Base-by-base conservation (phyloP, 495 filamentous ascomycete species). In the Thermochaetoides thermophila region DNA sequence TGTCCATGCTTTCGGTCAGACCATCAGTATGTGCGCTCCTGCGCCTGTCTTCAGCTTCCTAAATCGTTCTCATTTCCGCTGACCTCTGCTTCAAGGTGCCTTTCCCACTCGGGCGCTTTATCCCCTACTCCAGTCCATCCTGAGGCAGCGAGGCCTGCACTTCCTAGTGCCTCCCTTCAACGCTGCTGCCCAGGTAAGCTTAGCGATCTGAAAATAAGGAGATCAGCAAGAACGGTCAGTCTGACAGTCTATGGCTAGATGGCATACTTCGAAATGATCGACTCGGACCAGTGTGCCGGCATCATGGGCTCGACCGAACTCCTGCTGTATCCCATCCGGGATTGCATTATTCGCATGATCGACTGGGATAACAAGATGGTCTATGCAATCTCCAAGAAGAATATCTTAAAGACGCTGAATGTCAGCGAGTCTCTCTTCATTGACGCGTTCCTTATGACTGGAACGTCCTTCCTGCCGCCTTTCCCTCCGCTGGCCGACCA, bases 81-180 rank as follows among this genome's bases (percentile, higher is more conserved):
- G n/a, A n/a, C n/a, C n/a, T n/a, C n/a, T n/a, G n/a, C n/a, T n/a
- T n/a, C 6, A n/a, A 74, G 71, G 57, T 23, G 74, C 61, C 48
- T 73, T 62, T 49, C 71, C 51, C 45, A 58, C 58, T 42, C 68
- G 55, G 59, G 66, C 70, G 26, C 63, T 85, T 25, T 87, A 76
- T 44, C 72, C 69, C 19, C 72, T 80, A 35, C 59, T 99, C 12
- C 83, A 87, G 53, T 60, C 67, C 24, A 73, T 84, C 20, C 64
- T 96, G 20, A 57, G 64, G 35, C 65, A 80, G 34, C 66, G 75
- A 36, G 66, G 66, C 4, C 61, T 94, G 26, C 67, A 81, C 23
- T 93, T 85, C 51, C 69, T 82, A 31, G 81, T 94, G 31, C 80
- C 91, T 10, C 91, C 89, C 3, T 95, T 86, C 56, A 81, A 76